Conservation (phyloP, 768 basidiomycete genomes). For the Suillus sp. region DNA sequence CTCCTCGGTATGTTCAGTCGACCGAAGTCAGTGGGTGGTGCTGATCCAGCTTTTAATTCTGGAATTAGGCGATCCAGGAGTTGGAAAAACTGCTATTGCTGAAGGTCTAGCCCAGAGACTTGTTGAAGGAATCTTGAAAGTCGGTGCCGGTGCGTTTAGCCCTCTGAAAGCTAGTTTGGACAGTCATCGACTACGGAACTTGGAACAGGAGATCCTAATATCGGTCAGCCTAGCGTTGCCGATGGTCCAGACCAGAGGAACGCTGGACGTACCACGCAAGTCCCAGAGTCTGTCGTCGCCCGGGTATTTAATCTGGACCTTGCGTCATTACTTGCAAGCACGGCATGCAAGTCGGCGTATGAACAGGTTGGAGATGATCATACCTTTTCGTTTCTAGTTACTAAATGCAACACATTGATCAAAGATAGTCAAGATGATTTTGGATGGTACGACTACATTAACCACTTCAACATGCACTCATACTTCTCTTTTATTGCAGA, state of each 20-base stretch:
- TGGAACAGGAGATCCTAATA: neutral
- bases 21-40: neutral
- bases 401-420: neutral
- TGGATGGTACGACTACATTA: neutral
- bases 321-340: conserved; percentile 14
- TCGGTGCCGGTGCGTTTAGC: neutral
- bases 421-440: conserved; percentile 8
- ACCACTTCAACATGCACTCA: neutral
- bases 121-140: conserved; percentile 7
- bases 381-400: neutral
- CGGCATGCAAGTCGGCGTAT: conserved; percentile 15
- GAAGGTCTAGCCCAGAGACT: conserved; percentile 12
- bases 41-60: neutral
- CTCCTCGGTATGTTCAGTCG: conserved; percentile 10
- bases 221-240: neutral
- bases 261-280: neutral
- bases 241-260: neutral
- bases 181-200: neutral
- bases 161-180: neutral
- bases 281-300: conserved; percentile 15
- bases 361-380: conserved; percentile 7
- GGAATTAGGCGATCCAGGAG: conserved; percentile 9
- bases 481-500: conserved; percentile 5
- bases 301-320: conserved; percentile 14
- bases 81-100: conserved; percentile 14